These are phyloP conservation scores for Strigomonas culicis DNA, from an alignment of 208 protist genomes.

Conservation along the genomic window DNA sequence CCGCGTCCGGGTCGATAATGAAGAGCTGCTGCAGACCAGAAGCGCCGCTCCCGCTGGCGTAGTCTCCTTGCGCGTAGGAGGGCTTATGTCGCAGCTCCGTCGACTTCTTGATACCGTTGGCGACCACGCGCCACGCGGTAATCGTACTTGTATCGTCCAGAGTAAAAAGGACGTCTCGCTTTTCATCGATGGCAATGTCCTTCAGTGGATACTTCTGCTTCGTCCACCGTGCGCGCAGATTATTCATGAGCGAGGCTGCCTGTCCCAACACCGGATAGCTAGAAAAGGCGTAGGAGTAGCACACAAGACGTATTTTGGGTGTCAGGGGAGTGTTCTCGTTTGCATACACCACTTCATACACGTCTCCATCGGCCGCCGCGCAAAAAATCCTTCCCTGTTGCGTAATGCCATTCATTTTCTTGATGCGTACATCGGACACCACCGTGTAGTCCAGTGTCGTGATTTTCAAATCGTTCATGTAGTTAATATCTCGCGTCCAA, in stretches of 20 bases:
- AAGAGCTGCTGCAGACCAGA: constrained; percentile 56
- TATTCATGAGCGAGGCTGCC: constrained; percentile 39
- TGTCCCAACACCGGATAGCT: constrained; percentile 54
- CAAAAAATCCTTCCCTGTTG: constrained; percentile 70
- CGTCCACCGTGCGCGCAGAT: constrained; percentile 51
- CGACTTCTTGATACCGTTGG: constrained; percentile 23
- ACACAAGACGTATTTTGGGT: constrained; percentile 72
- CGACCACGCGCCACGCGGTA: constrained; percentile 54
- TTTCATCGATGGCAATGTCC: constrained; percentile 69
- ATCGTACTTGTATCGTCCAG: constrained; percentile 71
- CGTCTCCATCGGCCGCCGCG: constrained; percentile 65
- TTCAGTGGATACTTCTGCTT: constrained; percentile 40
- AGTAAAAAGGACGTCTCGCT: constrained; percentile 57
- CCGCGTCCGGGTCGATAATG: constrained; percentile 53
- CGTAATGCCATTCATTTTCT: constrained; percentile 41
- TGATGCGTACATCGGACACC: constrained; percentile 45
- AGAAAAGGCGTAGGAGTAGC: constrained; percentile 45
- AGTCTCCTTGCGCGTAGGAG: background rate
- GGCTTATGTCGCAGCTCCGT: background rate
- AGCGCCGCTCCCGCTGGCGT: constrained; percentile 4
- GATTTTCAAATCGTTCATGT: constrained; percentile 40
- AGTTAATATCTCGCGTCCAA: constrained; percentile 54
- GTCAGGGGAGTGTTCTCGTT: constrained; percentile 61
- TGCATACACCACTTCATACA: constrained; percentile 79
- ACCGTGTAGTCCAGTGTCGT: constrained; percentile 75